Percentiles rank a stretch among this genome's conserved stretches.
phyloP scores from a whole-genome alignment of 1,139 yeast species.

The Blastobotrys arbuscula region DNA sequence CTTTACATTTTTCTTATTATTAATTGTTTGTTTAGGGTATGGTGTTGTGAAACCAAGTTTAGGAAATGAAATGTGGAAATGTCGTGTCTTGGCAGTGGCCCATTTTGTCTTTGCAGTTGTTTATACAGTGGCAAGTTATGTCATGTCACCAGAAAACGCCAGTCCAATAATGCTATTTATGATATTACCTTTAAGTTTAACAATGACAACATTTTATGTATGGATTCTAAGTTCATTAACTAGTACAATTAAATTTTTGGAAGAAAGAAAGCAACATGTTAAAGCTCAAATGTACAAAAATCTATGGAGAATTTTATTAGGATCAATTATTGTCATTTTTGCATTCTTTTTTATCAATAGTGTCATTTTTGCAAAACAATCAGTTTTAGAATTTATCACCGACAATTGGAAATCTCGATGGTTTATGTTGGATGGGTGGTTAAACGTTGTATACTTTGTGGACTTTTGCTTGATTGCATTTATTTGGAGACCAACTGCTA shows the following conservation, averaged over 20 bases:
- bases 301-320: conserved; percentile 67
- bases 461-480: conserved; percentile 82
- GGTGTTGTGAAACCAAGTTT: conserved; percentile 86
- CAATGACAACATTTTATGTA: conserved; percentile 69
- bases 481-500: conserved; percentile 97
- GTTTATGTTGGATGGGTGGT: conserved; percentile 92
- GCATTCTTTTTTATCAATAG: conserved; percentile 68
- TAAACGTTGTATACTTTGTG: conserved; percentile 76
- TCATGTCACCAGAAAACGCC: conserved; percentile 44
- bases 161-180: conserved; percentile 45
- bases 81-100: conserved; percentile 67
- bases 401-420: conserved; percentile 89
- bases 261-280: conserved; percentile 84
- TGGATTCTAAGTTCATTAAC: conserved; percentile 69
- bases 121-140: conserved; percentile 66
- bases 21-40: conserved; percentile 86
- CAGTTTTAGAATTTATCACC: conserved; percentile 71
- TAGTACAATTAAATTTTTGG: conserved; percentile 65
- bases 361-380: conserved; percentile 66
- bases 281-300: conserved; percentile 81
- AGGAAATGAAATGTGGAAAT: conserved; percentile 70
- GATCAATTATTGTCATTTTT: conserved; percentile 53
- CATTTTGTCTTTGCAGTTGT: conserved; percentile 66
- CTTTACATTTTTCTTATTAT: conserved; percentile 78
- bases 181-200: conserved; percentile 62